Evolutionary conservation across 352 stramenopile genomes (phyloP).

Genomic region (Pythium volutum): DNA sequence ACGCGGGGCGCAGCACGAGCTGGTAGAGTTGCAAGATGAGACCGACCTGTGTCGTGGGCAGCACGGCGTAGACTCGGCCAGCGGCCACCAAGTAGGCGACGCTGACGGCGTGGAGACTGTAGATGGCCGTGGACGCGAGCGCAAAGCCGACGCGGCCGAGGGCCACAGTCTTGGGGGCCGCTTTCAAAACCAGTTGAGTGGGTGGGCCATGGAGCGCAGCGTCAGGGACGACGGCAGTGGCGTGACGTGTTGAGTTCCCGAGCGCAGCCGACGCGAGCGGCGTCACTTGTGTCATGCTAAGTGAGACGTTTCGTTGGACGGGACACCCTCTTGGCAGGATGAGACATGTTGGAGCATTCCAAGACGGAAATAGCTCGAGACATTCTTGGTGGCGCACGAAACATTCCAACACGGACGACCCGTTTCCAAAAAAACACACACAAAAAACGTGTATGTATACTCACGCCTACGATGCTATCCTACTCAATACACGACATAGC

Average conservation of each 20-base stretch:
- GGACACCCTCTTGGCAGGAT: background rate
- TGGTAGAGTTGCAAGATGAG: background rate
- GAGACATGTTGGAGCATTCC: background rate
- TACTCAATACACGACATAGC: background rate
- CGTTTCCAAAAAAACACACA: too few relatives aligned
- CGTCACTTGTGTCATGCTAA: background rate
- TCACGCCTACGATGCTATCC: too few relatives aligned
- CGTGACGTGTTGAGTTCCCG: too few relatives aligned
- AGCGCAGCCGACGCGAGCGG: background rate
- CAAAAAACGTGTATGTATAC: too few relatives aligned
- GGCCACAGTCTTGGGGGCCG: background rate
- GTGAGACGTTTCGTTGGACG: background rate
- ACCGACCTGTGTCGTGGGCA: background rate
- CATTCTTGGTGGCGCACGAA: too few relatives aligned
- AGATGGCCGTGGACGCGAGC: background rate
- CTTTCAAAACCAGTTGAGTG: background rate
- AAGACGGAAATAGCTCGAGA: background rate
- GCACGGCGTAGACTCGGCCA: background rate
- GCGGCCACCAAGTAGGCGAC: background rate
- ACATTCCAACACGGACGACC: too few relatives aligned
- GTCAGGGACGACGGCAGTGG: background rate
- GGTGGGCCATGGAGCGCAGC: background rate
- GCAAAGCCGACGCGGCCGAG: background rate
- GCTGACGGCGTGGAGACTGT: background rate
- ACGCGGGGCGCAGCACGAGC: background rate